Percentiles rank a stretch among this genome's conserved stretches.
phyloP scores from a whole-genome alignment of 75 land plant genomes.

The Isoetes taiwanensis region DNA sequence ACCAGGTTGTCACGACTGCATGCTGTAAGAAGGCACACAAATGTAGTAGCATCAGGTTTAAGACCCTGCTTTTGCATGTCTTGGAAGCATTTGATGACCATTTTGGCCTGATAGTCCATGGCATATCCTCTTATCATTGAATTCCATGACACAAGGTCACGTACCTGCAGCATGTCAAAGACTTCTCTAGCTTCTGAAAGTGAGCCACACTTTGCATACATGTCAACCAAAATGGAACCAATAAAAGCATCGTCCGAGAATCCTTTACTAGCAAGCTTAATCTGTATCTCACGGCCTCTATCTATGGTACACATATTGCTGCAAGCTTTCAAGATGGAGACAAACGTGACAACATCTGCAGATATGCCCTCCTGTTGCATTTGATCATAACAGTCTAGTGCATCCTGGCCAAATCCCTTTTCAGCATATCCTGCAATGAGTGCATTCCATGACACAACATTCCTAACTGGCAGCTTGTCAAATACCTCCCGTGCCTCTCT shows the following conservation, averaged over 20 bases:
- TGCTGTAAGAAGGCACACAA: constrained; percentile 12
- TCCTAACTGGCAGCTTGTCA: constrained; percentile 1
- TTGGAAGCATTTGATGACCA: constrained; percentile 10
- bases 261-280: too few species aligned
- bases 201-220: constrained; percentile 8
- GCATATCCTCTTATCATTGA: constrained; percentile 16
- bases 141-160: constrained; percentile 14
- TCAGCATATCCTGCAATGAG: constrained; percentile 20
- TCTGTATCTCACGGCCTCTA: too few species aligned
- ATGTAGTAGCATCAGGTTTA: constrained; percentile 9
- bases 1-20: constrained; percentile 9
- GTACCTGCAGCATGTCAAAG: constrained; percentile 8
- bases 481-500: neutral
- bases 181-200: constrained; percentile 5
- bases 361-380: constrained; percentile 2
- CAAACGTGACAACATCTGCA: constrained; percentile 21
- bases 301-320: too few species aligned
- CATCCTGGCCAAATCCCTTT: constrained; percentile 14
- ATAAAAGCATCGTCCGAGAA: too few species aligned
- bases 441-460: constrained; percentile 19
- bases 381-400: neutral
- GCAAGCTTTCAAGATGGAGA: constrained; percentile 18
- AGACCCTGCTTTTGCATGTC: constrained; percentile 1
- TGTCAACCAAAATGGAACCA: constrained; percentile 3
- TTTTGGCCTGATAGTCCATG: neutral